phyloP scores from a whole-genome alignment of 2,329 filamentous ascomycete genomes.

The Trichoderma brevicompactum region DNA sequence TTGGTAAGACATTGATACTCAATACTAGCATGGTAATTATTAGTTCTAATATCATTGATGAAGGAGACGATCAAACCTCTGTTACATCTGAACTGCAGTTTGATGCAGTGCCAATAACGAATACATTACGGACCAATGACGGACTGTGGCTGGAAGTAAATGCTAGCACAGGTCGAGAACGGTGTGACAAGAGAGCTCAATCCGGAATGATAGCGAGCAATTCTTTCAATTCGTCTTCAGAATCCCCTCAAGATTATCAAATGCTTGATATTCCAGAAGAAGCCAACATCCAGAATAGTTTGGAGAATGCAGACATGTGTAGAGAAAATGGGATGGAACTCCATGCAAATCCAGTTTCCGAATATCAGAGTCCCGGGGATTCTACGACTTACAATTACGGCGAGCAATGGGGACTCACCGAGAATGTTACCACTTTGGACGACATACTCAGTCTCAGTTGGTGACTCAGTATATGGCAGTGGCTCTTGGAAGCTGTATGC shows the following conservation, averaged over 20 bases:
- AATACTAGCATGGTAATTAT: no score
- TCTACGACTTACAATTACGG: neutral
- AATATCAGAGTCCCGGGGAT: neutral
- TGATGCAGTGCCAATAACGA: neutral
- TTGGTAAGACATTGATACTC: no score
- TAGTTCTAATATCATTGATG: neutral
- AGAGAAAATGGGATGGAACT: neutral
- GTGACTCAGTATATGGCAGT: neutral
- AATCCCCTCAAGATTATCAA: neutral
- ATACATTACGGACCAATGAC: neutral
- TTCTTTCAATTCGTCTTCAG: neutral
- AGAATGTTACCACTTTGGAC: slow-evolving; percentile 5
- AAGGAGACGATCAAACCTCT: neutral
- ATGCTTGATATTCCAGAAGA: neutral
- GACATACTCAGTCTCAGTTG: slow-evolving; percentile 3
- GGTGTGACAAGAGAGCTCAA: no score
- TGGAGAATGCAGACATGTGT: neutral
- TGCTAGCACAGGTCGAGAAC: neutral
- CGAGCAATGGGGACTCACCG: neutral
- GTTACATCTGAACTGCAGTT: neutral
- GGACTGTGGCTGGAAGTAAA: neutral
- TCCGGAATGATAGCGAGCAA: no score
- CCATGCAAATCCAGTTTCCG: no score
- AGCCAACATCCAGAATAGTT: neutral
- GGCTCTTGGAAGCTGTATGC: no score